Base-by-base conservation (phyloP, 768 basidiomycete species). In the Chalciporus chontae region DNA sequence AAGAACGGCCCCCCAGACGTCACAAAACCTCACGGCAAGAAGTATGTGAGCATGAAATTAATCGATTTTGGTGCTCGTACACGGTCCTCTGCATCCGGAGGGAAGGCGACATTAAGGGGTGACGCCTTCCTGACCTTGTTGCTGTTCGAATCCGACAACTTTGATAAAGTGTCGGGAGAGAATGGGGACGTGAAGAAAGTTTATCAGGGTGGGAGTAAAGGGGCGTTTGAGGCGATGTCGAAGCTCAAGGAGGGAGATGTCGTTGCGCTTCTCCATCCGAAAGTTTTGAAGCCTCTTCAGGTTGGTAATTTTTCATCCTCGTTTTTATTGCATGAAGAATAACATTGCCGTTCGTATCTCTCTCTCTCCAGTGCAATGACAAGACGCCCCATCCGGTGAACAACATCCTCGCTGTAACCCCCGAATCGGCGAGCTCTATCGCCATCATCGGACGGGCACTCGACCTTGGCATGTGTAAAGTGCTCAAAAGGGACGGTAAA, bases 181-280 rank as follows among this genome's bases (percentile, higher is more conserved):
- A 75, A 82, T 43, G 70, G 73, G 31, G 77, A 68, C 32, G 71
- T 76, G 34, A 73, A 75, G 54, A 91, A 83, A 61, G 52, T 86
- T 0, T 95, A 94, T 66, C 80, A 76, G 55, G 95, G 96, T 0
- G 95, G 95, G 3, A 93, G 91, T 56, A 81, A 84, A 6, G 96
- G 96, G 5, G 94, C 94, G 4, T 98, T 90, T 61, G 96, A 98
- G 66, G 74, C 79, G 43, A 81, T 89, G 72, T 85, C 89, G 43
- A 91, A 90, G 60, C 69, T 95, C 47, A 83, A 82, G 51, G 88
- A 93, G 56, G 96, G 96, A 2, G 86, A 91, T 41, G 94, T 98
- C 5, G 74, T 98, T 36, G 90, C 92, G 1, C 75, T 99, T 37
- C 72, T 98, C 17, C 96, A 95, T 60, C 93, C 96, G 0, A 78